Evolutionary conservation across 164 flowering plant genomes (phyloP), one percentile per base, ranked within the genome.

Genomic region (Aristolochia contorta): DNA sequence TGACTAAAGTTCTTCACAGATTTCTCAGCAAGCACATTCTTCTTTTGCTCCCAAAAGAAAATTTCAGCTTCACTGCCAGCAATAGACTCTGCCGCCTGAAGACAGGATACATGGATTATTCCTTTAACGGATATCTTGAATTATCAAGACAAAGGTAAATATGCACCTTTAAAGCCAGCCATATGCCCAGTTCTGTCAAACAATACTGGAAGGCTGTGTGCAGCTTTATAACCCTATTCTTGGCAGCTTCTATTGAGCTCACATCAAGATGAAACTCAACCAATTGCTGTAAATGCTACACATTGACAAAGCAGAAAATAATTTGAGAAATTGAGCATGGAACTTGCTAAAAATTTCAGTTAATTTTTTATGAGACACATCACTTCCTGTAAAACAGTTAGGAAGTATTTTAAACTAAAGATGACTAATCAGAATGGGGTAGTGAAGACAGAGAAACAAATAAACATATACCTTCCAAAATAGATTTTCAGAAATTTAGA

Each of bases 171-270:
- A 67, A 56, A 45, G 88, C 80, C 74, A 80, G 54, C 94, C 94
- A 89, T 57, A 82, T 56, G 60, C 97, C 97, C 67, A 91, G 86
- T 32, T 88, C 90, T 8, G 59, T 62, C 62, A 91, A 57, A 68
- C 97, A 91, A 67, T 64, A 86, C 30, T 68, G 1, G 30, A 81
- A 77, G 41, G 74, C 68, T 7, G 61, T 63, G 66, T 16, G 61
- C 43, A 84, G 63, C 67, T 76, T 84, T 9, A 56, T 49, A 54
- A 88, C 62, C 64, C 76, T 81, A 67, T 68, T 75, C 14, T 19
- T 57, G 3, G 67, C 59, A 55, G 84, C 77, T 18, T 74, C 71
- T n/a, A 49, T 69, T 2, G 60, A 46, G 48, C 72, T 57, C 6
- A 55, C 70, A 27, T 66, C 56, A 15, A 77, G 74, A 55, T 75